These are phyloP conservation scores for Globisporangium polare DNA, from an alignment of 352 stramenopile genomes.

Conservation along the genomic window DNA sequence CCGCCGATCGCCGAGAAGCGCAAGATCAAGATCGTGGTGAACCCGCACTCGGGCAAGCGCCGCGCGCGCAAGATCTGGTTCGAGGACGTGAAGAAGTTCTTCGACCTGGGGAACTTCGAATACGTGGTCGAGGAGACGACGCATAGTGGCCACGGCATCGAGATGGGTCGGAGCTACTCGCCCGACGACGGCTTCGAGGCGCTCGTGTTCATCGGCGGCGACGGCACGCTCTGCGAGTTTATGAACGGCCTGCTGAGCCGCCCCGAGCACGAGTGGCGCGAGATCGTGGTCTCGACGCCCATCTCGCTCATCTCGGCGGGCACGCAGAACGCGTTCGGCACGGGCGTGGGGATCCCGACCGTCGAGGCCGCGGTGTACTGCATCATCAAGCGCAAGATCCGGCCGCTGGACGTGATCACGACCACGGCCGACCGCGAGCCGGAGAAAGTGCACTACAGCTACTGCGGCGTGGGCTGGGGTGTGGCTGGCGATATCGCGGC, in stretches of 20 bases:
- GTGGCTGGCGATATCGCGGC: slow-evolving; percentile 69
- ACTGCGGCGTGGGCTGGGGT: slow-evolving; percentile 78
- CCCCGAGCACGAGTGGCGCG: slow-evolving; percentile 74
- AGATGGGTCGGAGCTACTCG: slow-evolving; percentile 75
- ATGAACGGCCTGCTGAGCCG: slow-evolving; percentile 76
- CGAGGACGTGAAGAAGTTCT: slow-evolving; percentile 71
- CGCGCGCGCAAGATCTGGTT: slow-evolving; percentile 63
- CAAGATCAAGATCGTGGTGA: slow-evolving; percentile 77
- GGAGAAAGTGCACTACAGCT: slow-evolving; percentile 74
- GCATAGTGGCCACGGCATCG: slow-evolving; percentile 62
- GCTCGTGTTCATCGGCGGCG: slow-evolving; percentile 74
- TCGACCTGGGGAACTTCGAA: slow-evolving; percentile 73
- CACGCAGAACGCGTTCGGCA: slow-evolving; percentile 81
- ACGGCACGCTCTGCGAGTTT: slow-evolving; percentile 77
- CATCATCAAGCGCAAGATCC: slow-evolving; percentile 84
- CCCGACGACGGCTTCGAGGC: slow-evolving; percentile 73
- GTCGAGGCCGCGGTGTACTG: slow-evolving; percentile 66
- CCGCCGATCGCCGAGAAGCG: slow-evolving; percentile 67
- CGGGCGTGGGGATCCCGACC: slow-evolving; percentile 65
- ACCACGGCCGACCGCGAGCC: slow-evolving; percentile 48
- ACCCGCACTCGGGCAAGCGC: slow-evolving; percentile 73
- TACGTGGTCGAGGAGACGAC: slow-evolving; percentile 76
- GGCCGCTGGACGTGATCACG: slow-evolving; percentile 75
- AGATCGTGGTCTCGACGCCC: slow-evolving; percentile 74
- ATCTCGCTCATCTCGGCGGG: slow-evolving; percentile 80